Evolutionary conservation across 306 rosid genomes (phyloP).

Genomic region (Dalbergia cochinchinensis): DNA sequence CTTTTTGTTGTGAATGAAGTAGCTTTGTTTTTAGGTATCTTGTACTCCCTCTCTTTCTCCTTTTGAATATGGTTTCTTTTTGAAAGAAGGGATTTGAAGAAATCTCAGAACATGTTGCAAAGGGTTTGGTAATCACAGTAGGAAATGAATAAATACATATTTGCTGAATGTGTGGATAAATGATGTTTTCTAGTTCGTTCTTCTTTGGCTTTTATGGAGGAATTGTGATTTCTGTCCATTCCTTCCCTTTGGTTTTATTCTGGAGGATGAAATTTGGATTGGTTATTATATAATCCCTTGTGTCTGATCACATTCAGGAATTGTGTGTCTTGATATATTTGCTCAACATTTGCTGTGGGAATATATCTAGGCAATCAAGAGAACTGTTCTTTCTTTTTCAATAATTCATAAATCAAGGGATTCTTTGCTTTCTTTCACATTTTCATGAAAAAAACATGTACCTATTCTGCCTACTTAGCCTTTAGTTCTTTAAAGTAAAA

Average conservation of each 20-base stretch:
- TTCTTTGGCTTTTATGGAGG: constrained; percentile 11
- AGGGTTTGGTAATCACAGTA: constrained; percentile 14
- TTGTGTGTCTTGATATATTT: background rate
- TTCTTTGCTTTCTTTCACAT: constrained; percentile 1
- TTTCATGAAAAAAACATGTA: constrained; percentile 2
- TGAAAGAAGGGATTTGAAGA: background rate
- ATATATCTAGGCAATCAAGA: background rate
- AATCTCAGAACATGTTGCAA: background rate
- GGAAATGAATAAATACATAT: constrained; percentile 9
- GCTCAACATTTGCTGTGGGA: constrained; percentile 8
- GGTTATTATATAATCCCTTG: background rate
- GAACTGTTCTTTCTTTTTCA: background rate
- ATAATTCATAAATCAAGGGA: constrained; percentile 2
- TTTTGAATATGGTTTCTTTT: background rate
- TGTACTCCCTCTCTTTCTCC: background rate
- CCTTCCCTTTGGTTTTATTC: background rate
- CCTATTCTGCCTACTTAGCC: background rate
- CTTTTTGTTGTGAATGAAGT: background rate
- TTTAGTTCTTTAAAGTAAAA: constrained; percentile 12
- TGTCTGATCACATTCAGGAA: constrained; percentile 14
- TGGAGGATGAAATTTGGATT: constrained; percentile 22
- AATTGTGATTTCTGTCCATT: constrained; percentile 5
- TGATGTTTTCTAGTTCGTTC: background rate
- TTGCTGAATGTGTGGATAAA: background rate
- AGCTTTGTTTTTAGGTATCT: background rate